Base-by-base conservation (phyloP, 148 eudicot species). In the Camellia granthamiana region DNA sequence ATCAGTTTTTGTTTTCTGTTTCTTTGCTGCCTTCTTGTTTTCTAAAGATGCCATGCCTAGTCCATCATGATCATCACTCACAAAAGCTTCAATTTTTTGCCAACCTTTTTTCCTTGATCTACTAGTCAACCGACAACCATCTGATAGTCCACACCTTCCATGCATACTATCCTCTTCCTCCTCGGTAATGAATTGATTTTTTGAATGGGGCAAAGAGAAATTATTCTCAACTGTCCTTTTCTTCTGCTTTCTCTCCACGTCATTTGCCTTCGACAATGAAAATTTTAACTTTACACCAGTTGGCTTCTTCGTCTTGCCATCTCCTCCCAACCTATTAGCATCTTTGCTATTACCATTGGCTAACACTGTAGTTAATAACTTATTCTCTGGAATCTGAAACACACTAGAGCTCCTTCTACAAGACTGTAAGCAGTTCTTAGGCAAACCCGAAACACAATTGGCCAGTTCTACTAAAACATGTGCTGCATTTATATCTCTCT, bases 1-100 rank as follows among this genome's bases (percentile, higher is more conserved):
- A 44, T 78, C 84, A 54, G 69, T 85, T 75, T 86, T 89, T 63
- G 80, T 74, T 80, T 87, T 90, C 79, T 87, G 88, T 80, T 90
- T 93, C 81, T 81, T 88, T 51, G 68, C 58, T 76, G 79, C 65
- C 52, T 87, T 77, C 76, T 80, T 75, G 5, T 49, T 74, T 38
- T 41, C 63, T 14, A 42, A 74, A 16, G 3, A 6, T 56, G 15
- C 47, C 46, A 2, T 4, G 51, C 3, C 66, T 16, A 59, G 63
- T 75, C 66, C 19, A 59, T 82, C 87, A 75, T 59, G 73, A 51
- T 58, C 74, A 84, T 69, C 84, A 46, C 74, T 74, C 30, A 43
- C 60, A 78, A 70, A 58, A 21, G 49, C 54, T 68, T 85, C 87
- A 60, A 62, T 42, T 66, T 54, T 73, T 62, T 81, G 86, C 14